phyloP scores from a whole-genome alignment of 2,329 filamentous ascomycete genomes.

The Nemania diffusa region DNA sequence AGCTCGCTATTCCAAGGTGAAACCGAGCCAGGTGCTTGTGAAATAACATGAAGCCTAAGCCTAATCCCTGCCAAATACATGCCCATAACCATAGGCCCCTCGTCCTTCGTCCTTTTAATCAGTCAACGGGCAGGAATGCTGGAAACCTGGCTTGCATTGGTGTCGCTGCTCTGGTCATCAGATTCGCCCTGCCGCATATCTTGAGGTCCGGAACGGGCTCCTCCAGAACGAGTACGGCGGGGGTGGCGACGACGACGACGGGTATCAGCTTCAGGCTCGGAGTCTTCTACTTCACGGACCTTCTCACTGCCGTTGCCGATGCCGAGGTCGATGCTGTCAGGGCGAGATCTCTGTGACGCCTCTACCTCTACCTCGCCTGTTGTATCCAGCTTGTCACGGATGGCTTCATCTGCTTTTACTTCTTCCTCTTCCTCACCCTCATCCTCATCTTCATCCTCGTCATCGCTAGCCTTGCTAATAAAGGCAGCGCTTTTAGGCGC shows the following conservation, averaged over 20 bases:
- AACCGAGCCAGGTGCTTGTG: neutral
- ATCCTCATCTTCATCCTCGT: no score
- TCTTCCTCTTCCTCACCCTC: constrained; percentile 15
- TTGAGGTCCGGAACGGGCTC: constrained; percentile 7
- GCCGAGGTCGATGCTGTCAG: constrained; percentile 39
- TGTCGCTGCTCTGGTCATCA: constrained; percentile 46
- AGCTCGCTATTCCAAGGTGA: neutral
- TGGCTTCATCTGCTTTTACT: constrained; percentile 35
- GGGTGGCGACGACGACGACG: neutral
- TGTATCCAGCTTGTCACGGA: neutral
- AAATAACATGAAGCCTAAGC: neutral
- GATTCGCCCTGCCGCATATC: constrained; percentile 9
- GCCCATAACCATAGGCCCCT: neutral
- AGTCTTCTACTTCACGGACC: constrained; percentile 39
- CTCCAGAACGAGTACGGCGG: constrained; percentile 1
- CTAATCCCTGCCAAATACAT: neutral
- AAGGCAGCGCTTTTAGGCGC: constrained; percentile 36
- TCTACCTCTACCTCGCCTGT: neutral
- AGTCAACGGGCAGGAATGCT: constrained; percentile 46
- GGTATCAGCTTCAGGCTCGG: constrained; percentile 35
- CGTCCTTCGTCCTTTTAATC: neutral
- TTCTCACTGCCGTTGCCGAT: constrained; percentile 20
- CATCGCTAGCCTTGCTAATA: constrained; percentile 40
- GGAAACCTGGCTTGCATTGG: constrained; percentile 47
- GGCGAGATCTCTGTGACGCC: constrained; percentile 5